Percentiles rank a stretch among this genome's conserved stretches.
These are phyloP conservation scores for Ganoderma resinaceum DNA, from an alignment of 1,284 basidiomycete genomes.

Conservation along the genomic window DNA sequence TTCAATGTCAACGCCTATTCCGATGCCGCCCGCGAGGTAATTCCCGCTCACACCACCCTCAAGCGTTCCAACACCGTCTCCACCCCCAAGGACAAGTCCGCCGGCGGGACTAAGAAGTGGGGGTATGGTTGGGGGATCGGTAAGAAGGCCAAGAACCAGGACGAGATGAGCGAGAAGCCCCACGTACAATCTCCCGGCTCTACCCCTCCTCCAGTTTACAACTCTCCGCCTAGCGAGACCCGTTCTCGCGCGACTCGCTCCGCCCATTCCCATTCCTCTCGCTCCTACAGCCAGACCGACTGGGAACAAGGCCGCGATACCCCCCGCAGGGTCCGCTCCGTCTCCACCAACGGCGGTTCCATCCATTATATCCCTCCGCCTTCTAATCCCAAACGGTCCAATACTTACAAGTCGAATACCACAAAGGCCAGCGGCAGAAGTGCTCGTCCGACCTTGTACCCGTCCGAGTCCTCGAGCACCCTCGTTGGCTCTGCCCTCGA, in stretches of 20 bases:
- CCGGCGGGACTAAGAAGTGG: constrained; percentile 45
- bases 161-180: constrained; percentile 46
- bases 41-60: constrained; percentile 31
- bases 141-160: constrained; percentile 56
- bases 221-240: constrained; percentile 34
- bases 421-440: constrained; percentile 32
- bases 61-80: constrained; percentile 35
- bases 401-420: constrained; percentile 38
- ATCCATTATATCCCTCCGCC: constrained; percentile 28
- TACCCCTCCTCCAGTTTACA: constrained; percentile 47
- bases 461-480: constrained; percentile 71
- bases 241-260: constrained; percentile 41
- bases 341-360: constrained; percentile 21
- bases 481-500: constrained; percentile 75
- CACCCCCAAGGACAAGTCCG: constrained; percentile 24
- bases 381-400: constrained; percentile 33
- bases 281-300: constrained; percentile 22
- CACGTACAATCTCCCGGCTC: constrained; percentile 27
- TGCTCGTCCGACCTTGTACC: constrained; percentile 52
- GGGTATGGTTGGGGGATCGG: constrained; percentile 77
- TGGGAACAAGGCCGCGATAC: neutral
- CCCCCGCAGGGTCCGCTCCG: constrained; percentile 22
- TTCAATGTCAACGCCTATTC: constrained; percentile 38
- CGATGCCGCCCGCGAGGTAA: constrained; percentile 40
- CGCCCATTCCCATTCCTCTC: constrained; percentile 39